Evolutionary conservation across 106 monocot genomes (phyloP), one percentile per base, ranked within the genome.

Genomic region (Amphibolis antarctica): DNA sequence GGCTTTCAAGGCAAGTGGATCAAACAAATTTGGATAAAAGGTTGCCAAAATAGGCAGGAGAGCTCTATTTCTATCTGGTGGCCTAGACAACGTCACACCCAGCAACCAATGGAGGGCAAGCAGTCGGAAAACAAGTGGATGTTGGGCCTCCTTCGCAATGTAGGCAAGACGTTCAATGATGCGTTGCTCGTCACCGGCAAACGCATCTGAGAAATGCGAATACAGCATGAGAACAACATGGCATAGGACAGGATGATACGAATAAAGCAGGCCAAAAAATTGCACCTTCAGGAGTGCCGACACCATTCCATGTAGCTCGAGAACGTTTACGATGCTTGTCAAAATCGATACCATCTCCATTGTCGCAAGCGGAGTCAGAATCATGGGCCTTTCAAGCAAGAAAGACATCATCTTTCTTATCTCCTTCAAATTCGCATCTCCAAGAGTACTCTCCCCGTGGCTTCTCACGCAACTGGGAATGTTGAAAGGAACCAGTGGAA

Each of bases 271-370:
- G 62, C 96, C 84, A 66, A 80, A 86, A 78, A 96, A 89, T 69
- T 86, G 86, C 77, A 96, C 96, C 84, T 96, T 96, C 77, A 96
- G 55, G 29, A 86, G 75, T 27, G 85, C 80, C 7, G 86, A 72
- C 1, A 82, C 79, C 11, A 82, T 76, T 30, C 82, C 81, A 48
- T 67, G 73, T 27, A 53, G 62, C 65, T 84, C 89, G 67, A 86
- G 62, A 3, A 69, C 77, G 0, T 28, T 72, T 0, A 79, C 76
- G 44, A 96, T 77, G 26, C 72, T 65, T 29, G 62, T 60, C 30
- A 94, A 68, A 22, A 71, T 66, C 9, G 81, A 64, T 0, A 83
- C 82, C 62, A 94, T 69, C 72, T 85, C 81, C 71, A 71, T 74
- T 10, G 71, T 76, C 18, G 81, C 82, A 20, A 68, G 28, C 10